Percentiles rank a stretch among this genome's conserved stretches.
phyloP scores from a whole-genome alignment of 352 stramenopile genomes.

The Globisporangium nagaii region DNA sequence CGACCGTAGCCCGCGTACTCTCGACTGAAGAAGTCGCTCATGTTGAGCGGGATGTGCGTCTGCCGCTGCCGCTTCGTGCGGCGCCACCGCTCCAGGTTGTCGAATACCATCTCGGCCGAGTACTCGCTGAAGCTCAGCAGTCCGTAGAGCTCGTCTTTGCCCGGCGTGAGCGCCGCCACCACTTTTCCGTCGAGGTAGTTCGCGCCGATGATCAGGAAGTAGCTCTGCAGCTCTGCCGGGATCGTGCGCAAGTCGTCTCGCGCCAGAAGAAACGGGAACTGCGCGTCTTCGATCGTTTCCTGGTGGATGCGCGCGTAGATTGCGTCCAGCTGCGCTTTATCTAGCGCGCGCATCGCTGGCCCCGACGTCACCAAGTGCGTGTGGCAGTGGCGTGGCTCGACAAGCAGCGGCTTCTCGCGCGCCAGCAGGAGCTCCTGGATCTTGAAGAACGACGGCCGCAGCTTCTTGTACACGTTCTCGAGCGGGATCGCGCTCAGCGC shows the following conservation, averaged over 20 bases:
- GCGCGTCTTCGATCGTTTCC: conserved; percentile 35
- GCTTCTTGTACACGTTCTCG: conserved; percentile 30
- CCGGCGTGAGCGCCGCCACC: conserved; percentile 39
- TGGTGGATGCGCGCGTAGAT: conserved; percentile 29
- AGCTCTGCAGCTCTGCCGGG: conserved; percentile 28
- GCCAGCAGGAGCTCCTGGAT: conserved; percentile 27
- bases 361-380: conserved; percentile 26
- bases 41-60: conserved; percentile 51
- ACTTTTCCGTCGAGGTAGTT: conserved; percentile 61
- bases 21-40: conserved; percentile 57
- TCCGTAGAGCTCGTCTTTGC: conserved; percentile 47
- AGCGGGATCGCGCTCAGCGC: conserved; percentile 19
- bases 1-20: conserved; percentile 42
- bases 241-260: conserved; percentile 47
- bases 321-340: conserved; percentile 15
- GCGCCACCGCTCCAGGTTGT: conserved; percentile 61
- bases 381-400: conserved; percentile 51
- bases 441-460: conserved; percentile 38
- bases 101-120: conserved; percentile 45
- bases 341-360: conserved; percentile 19
- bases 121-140: conserved; percentile 46
- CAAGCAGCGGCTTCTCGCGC: conserved; percentile 14
- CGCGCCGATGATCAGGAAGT: conserved; percentile 50
- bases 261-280: conserved; percentile 52
- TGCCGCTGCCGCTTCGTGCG: conserved; percentile 55